Percentiles rank a stretch among this genome's conserved stretches.
phyloP scores from a whole-genome alignment of 2,329 filamentous ascomycete species.

The Helminthosporium solani region DNA sequence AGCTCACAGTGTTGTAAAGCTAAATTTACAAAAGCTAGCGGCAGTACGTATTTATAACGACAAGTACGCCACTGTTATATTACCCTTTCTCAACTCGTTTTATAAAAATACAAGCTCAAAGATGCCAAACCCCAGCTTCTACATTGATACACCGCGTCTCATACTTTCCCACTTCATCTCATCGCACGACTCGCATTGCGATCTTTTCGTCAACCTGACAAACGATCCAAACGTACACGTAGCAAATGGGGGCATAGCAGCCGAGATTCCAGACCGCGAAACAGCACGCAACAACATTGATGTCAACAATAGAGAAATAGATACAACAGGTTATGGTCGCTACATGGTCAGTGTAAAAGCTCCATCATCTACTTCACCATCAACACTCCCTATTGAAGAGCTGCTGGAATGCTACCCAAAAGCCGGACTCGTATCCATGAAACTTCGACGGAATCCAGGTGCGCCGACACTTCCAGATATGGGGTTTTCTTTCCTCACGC shows the following conservation, averaged over 20 bases:
- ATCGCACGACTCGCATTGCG: constrained; percentile 21
- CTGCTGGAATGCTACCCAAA: not conserved
- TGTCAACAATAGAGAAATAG: constrained; percentile 2
- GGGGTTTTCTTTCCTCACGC: constrained; percentile 10
- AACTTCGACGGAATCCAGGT: constrained; percentile 16
- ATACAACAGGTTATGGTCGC: constrained; percentile 23
- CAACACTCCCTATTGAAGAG: not conserved
- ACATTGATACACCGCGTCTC: constrained; percentile 27
- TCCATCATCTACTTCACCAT: not conserved
- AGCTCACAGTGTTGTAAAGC: too few species aligned
- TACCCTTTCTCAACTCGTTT: too few species aligned
- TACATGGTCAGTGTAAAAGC: constrained; percentile 25
- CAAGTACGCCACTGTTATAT: too few species aligned
- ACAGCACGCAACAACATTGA: constrained; percentile 17
- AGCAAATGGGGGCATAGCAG: constrained; percentile 12
- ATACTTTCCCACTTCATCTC: constrained; percentile 21
- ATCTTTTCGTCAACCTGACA: constrained; percentile 29
- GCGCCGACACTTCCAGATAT: constrained; percentile 13
- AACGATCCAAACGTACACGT: constrained; percentile 23
- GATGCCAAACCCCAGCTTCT: constrained; percentile 19
- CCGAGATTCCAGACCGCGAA: constrained; percentile 18
- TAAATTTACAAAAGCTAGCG: too few species aligned
- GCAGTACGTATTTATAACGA: too few species aligned
- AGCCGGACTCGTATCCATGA: constrained; percentile 20
- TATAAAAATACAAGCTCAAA: constrained; percentile 2